These are phyloP conservation scores for Colletotrichum sp. DNA, from an alignment of 2,329 filamentous ascomycete species.

Conservation along the genomic window DNA sequence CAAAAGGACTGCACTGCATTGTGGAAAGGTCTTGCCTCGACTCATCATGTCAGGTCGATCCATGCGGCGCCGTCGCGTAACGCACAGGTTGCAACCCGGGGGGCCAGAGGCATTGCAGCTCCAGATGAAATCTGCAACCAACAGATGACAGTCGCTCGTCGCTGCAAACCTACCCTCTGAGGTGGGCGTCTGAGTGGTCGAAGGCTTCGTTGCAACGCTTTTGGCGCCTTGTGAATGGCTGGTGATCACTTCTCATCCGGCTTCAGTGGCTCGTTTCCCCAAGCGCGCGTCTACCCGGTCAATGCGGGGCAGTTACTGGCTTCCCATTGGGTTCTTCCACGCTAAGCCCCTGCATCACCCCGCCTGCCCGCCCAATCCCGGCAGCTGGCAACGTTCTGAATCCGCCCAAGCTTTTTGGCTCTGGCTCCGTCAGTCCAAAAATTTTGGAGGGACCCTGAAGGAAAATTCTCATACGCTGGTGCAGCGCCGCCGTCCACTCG, in stretches of 20 bases:
- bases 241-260: not conserved
- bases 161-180: not conserved
- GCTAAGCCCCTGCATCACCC: not conserved
- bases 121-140: conserved; percentile 8
- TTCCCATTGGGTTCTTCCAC: conserved; percentile 1
- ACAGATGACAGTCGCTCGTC: not conserved
- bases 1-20: not conserved
- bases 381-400: conserved; percentile 6
- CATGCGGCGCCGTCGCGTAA: not conserved
- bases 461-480: conserved; percentile 18
- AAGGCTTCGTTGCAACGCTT: not conserved
- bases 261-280: conserved; percentile 5
- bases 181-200: not conserved
- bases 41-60: not conserved
- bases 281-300: conserved; percentile 20
- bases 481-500: not conserved
- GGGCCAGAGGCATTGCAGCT: not conserved
- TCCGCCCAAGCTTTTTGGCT: not conserved
- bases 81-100: not conserved
- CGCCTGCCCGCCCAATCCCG: conserved; percentile 9
- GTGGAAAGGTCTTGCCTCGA: not conserved
- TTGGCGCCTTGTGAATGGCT: not conserved
- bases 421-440: not conserved
- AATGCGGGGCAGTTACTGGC: not conserved
- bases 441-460: not conserved